Base-by-base conservation (phyloP, 2,329 filamentous ascomycete species). In the Phaeosphaeria sp. region DNA sequence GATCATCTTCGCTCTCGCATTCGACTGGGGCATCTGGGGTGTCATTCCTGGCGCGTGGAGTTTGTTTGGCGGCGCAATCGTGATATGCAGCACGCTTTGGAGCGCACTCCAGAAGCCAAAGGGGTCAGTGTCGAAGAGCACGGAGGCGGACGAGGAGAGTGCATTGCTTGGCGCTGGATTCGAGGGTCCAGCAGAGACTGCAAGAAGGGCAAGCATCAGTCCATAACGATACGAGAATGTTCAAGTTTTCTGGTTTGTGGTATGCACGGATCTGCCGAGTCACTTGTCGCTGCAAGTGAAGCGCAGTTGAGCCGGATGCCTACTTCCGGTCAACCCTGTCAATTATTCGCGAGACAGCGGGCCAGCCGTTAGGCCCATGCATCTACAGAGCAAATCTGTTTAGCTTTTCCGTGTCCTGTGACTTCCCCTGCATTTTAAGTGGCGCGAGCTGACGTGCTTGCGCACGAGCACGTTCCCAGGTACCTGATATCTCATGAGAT, bases 1-100 rank as follows among this genome's bases (percentile, higher is more conserved):
- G 72, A 87, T 89, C 82, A 73, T 89, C 11, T 89, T 88, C 73
- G 87, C 87, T 1, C 69, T 89, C 23, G 78, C 80, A 11, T 85
- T 87, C 3, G 87, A 90, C 71, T 83, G 84, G 65, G 60, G 85
- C n/a, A 77, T 89, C 44, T 89, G 66, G 64, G 62, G 64, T 10
- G 58, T 56, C 21, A 60, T 63, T 30, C 66, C 64, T 0, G 56
- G 56, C 1, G 21, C 20, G 5, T 51, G 55, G 50, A 68, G 64
- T 44, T 10, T 66, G 27, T 50, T 58, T 30, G 55, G 55, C 13
- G 57, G 52, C 18, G 41, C 47, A 5, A 56, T 63, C 22, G 48
- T 63, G 7, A 56, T 60, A n/a, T 55, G 47, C 23, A 56, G 52
- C 22, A 56, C 60, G n/a, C 46, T 63, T 15, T 63, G 56, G 57